Percentiles rank a stretch among this genome's conserved stretches.
Conservation (phyloP, 345 rosid genomes). For the Brassica carinata region DNA sequence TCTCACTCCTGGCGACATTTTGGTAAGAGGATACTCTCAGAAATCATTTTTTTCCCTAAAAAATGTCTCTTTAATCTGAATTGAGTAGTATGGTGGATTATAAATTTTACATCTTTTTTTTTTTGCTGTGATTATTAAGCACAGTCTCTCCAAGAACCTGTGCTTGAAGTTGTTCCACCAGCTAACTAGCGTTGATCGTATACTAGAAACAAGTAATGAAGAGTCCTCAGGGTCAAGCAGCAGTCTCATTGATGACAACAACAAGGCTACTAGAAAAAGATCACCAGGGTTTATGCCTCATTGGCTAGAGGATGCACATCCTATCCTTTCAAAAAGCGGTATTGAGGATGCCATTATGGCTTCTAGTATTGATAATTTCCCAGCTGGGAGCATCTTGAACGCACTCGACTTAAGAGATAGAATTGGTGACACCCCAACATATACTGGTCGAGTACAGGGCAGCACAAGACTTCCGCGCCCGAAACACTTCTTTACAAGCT, state of each 20-base stretch:
- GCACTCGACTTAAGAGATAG: slow-evolving; percentile 61
- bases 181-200: slow-evolving; percentile 49
- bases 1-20: slow-evolving; percentile 68
- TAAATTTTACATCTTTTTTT: neutral
- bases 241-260: slow-evolving; percentile 12
- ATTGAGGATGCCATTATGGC: slow-evolving; percentile 22
- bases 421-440: slow-evolving; percentile 56
- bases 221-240: slow-evolving; percentile 43
- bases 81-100: neutral
- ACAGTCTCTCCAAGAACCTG: slow-evolving; percentile 61
- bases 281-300: slow-evolving; percentile 65
- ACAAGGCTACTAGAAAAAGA: slow-evolving; percentile 39
- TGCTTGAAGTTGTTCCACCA: slow-evolving; percentile 74
- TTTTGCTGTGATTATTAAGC: neutral
- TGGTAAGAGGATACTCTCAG: slow-evolving; percentile 46
- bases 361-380: slow-evolving; percentile 88
- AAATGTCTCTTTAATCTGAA: no score
- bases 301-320: slow-evolving; percentile 53
- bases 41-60: neutral
- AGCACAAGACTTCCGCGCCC: slow-evolving; percentile 23
- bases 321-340: slow-evolving; percentile 47
- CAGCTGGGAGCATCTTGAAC: slow-evolving; percentile 69
- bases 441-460: slow-evolving; percentile 88
- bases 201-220: slow-evolving; percentile 41
- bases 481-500: no score